phyloP scores from a whole-genome alignment of 2,329 filamentous ascomycete species.

The Xylaria sp. region DNA sequence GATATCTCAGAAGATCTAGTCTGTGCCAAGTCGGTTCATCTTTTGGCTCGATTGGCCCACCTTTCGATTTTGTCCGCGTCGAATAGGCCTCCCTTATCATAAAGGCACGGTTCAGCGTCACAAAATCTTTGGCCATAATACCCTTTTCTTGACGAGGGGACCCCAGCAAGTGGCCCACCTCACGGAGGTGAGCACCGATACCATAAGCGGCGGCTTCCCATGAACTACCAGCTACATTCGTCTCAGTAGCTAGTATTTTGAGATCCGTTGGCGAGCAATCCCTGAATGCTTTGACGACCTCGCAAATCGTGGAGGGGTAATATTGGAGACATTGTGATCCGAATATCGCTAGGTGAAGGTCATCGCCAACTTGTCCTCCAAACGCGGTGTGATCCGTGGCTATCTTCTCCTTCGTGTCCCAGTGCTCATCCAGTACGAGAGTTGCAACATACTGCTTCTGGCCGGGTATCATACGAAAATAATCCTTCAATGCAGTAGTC shows the following conservation, averaged over 20 bases:
- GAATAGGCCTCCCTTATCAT: constrained; percentile 81
- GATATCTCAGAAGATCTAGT: constrained; percentile 85
- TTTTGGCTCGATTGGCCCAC: constrained; percentile 72
- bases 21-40: constrained; percentile 94
- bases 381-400: constrained; percentile 83
- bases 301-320: constrained; percentile 87
- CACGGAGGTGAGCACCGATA: constrained; percentile 90
- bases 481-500: constrained; percentile 73
- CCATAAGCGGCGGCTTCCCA: constrained; percentile 97
- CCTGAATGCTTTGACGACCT: constrained; percentile 85
- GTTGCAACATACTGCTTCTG: constrained; percentile 90
- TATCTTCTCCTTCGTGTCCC: constrained; percentile 73
- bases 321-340: constrained; percentile 91
- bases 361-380: constrained; percentile 74
- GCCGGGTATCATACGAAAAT: constrained; percentile 76
- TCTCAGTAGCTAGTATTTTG: constrained; percentile 80
- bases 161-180: constrained; percentile 87
- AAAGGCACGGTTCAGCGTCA: constrained; percentile 83
- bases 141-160: constrained; percentile 88
- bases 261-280: constrained; percentile 91
- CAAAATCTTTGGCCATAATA: constrained; percentile 91
- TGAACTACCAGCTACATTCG: constrained; percentile 82
- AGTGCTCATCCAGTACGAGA: constrained; percentile 85
- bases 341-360: constrained; percentile 84
- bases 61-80: constrained; percentile 83